Evolutionary conservation across 2,329 filamentous ascomycete genomes (phyloP).

Genomic region (Claviceps humidiphila): DNA sequence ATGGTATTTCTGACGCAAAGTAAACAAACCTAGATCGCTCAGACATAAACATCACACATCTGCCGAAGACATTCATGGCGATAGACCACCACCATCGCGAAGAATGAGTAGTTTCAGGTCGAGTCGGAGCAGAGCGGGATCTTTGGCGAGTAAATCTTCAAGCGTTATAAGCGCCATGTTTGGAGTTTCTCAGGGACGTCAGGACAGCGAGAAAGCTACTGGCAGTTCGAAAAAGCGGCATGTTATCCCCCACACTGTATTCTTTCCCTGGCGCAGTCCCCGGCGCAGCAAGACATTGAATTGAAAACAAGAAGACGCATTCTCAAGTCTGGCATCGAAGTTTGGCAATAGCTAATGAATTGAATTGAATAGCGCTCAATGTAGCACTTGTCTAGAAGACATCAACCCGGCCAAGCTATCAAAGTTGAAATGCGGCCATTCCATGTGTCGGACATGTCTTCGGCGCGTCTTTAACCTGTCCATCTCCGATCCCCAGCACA

Average conservation of each 20-base stretch:
- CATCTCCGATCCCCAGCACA: slow-evolving; percentile 61
- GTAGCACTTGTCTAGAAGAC: slow-evolving; percentile 60
- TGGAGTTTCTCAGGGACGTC: slow-evolving; percentile 13
- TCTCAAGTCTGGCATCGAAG: too few relatives aligned
- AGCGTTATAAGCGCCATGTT: slow-evolving; percentile 17
- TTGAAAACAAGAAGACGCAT: too few relatives aligned
- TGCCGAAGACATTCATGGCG: slow-evolving; percentile 8
- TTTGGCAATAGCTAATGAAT: slow-evolving; percentile 6
- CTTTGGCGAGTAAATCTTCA: slow-evolving; percentile 8
- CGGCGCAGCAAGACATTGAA: background rate
- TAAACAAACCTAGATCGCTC: slow-evolving; percentile 4
- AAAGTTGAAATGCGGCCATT: slow-evolving; percentile 65
- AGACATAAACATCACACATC: slow-evolving; percentile 9
- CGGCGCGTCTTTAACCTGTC: slow-evolving; percentile 64
- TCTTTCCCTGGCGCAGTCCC: background rate
- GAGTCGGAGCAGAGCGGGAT: slow-evolving; percentile 9
- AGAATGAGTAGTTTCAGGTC: slow-evolving; percentile 9
- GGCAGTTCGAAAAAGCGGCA: slow-evolving; percentile 8
- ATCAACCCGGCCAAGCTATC: slow-evolving; percentile 49
- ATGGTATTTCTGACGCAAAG: background rate
- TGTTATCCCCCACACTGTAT: background rate
- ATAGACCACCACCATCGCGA: slow-evolving; percentile 4
- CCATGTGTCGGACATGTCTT: slow-evolving; percentile 68
- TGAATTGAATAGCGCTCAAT: slow-evolving; percentile 44
- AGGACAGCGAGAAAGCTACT: slow-evolving; percentile 11